Evolutionary conservation across 2,329 filamentous ascomycete genomes (phyloP), one percentile per base, ranked within the genome.

Genomic region (Madurella mycetomatis): DNA sequence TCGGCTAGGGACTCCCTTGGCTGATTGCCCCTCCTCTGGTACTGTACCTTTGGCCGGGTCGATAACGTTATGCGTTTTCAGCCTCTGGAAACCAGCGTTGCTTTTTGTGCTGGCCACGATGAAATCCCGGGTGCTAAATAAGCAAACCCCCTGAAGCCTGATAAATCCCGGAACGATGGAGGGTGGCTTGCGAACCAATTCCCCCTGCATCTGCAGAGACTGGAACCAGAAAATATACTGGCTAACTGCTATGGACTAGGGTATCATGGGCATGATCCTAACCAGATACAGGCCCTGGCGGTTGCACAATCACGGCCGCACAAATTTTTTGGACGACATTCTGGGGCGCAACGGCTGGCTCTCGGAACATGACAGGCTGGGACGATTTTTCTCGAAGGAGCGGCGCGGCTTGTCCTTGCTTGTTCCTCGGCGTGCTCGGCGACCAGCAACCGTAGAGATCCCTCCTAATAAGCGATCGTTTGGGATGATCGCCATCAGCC

Each of bases 351-450:
- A 56, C 54, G 48, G 57, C 37, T 18, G 42, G 46, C 34, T 51
- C 37, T 40, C 45, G 52, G 48, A 48, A 46, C 43, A 31, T 16
- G 50, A 50, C 41, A 43, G 47, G 51, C 15, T 34, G 37, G 40
- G 49, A 15, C 42, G 46, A 47, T 13, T 47, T 47, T 54, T 55
- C 51, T 57, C 47, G 50, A 58, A 56, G 47, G 50, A 57, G 40
- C 34, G 34, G 34, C 34, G 34, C 34, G 41, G 15, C 19, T 41
- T 37, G 42, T 30, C 8, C 34, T 44, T 25, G 49, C 55, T 31
- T 50, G 52, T 34, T 34, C n/a, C 47, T 49, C 54, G 51, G 47
- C 51, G 47, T n/a, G 15, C 41, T 51, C 54, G 54, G 53, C 45
- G 45, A 17, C 46, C 18, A 42, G 34, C 31, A 42, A 31, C 45